Percentiles rank a stretch among this genome's conserved stretches.
These are phyloP conservation scores for Amaranthus palmeri DNA, from an alignment of 148 eudicot species.

Conservation along the genomic window DNA sequence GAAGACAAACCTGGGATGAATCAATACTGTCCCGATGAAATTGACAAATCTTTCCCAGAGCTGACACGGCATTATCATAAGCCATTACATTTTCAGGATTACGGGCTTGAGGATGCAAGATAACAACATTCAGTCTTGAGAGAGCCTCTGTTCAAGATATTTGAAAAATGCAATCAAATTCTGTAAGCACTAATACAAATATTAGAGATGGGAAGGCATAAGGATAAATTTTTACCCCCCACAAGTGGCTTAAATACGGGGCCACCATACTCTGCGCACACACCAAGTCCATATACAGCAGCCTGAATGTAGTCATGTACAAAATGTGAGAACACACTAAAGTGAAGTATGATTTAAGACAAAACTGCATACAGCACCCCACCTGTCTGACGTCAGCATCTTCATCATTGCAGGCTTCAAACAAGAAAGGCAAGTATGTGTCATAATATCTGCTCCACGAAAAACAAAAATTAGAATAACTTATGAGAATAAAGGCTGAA, in stretches of 20 bases:
- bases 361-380: conserved; percentile 14
- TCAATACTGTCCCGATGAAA: conserved; percentile 78
- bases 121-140: conserved; percentile 76
- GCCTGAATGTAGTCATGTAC: conserved; percentile 45
- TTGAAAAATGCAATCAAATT: not conserved
- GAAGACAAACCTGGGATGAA: conserved; percentile 59
- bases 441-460: conserved; percentile 68
- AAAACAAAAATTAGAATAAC: conserved; percentile 4
- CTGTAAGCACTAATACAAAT: not conserved
- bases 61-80: conserved; percentile 97
- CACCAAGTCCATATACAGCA: conserved; percentile 98
- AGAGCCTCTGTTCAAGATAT: conserved; percentile 66
- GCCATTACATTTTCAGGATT: conserved; percentile 78
- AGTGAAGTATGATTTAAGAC: not conserved
- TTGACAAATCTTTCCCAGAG: conserved; percentile 82
- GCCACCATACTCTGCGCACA: conserved; percentile 97
- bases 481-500: not conserved
- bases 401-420: conserved; percentile 92
- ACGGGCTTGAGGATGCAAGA: conserved; percentile 55
- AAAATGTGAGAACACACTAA: conserved; percentile 12
- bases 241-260: conserved; percentile 78
- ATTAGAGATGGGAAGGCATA: not conserved
- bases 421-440: conserved; percentile 74
- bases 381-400: conserved; percentile 88
- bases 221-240: conserved; percentile 51